Conservation (phyloP, 2,329 filamentous ascomycete genomes). For the Myriosclerotinia duriaeana region DNA sequence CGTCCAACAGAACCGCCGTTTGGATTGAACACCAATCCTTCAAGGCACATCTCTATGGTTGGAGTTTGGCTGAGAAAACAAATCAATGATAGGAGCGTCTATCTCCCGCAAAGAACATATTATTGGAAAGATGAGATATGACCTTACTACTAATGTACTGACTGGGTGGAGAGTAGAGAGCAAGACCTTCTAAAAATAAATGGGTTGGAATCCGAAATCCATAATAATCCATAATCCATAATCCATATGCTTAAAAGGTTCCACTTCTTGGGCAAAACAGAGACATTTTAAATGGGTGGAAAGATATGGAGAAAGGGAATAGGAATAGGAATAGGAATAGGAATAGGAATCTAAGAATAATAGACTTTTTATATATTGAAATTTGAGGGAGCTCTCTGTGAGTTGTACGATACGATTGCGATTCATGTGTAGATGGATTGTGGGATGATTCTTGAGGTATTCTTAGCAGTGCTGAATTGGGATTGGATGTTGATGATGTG, state of each 20-base stretch:
- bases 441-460: not conserved
- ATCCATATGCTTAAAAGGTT: constrained; percentile 10
- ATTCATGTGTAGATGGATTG: not conserved
- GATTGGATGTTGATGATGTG: not conserved
- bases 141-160: not conserved
- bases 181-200: constrained; percentile 22
- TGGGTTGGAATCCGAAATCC: not conserved
- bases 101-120: not conserved
- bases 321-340: not conserved
- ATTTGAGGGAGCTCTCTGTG: no score
- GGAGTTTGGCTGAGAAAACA: not conserved
- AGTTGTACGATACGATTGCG: not conserved
- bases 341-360: not conserved
- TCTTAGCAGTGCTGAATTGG: not conserved
- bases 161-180: not conserved
- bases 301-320: constrained; percentile 13
- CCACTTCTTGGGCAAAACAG: constrained; percentile 11
- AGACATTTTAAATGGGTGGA: constrained; percentile 15
- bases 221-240: no score
- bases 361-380: not conserved
- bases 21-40: not conserved
- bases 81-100: constrained; percentile 3
- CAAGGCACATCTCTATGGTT: not conserved
- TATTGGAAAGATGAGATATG: not conserved
- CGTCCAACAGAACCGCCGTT: constrained; percentile 9